phyloP scores from a whole-genome alignment of 495 filamentous ascomycete genomes.

The Trichoderma asperelloides region DNA sequence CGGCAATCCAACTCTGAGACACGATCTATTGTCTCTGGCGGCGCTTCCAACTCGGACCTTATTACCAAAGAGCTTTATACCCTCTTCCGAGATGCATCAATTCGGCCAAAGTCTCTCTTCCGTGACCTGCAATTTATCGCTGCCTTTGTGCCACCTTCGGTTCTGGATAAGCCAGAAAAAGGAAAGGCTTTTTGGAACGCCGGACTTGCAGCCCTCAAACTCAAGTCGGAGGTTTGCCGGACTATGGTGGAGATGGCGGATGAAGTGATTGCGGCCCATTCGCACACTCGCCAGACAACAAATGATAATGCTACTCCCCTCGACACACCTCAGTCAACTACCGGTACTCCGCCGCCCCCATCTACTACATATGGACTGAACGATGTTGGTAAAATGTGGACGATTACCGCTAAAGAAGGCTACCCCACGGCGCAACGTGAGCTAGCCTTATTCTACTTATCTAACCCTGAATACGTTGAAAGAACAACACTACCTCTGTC shows the following conservation, averaged over 20 bases:
- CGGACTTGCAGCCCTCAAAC: constrained; percentile 71
- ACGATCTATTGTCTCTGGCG: constrained; percentile 33
- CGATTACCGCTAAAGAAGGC: constrained; percentile 89
- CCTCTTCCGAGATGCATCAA: constrained; percentile 65
- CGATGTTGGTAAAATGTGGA: constrained; percentile 87
- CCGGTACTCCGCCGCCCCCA: constrained; percentile 23
- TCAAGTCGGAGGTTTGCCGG: constrained; percentile 83
- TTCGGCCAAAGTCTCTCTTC: constrained; percentile 86
- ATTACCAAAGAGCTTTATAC: constrained; percentile 72
- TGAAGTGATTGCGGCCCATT: constrained; percentile 56
- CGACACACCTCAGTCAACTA: constrained; percentile 4
- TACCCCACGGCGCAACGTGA: constrained; percentile 89
- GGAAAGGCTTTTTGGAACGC: constrained; percentile 96
- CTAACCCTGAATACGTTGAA: constrained; percentile 80
- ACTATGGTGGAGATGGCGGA: constrained; percentile 85
- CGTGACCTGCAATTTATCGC: constrained; percentile 94
- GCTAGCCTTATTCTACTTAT: constrained; percentile 88
- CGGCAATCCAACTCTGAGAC: constrained; percentile 28
- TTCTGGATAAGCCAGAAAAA: constrained; percentile 74
- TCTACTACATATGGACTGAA: constrained; percentile 54
- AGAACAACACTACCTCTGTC: constrained; percentile 77
- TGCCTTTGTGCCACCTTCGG: constrained; percentile 72
- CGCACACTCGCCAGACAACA: constrained; percentile 29
- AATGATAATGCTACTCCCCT: constrained; percentile 14
- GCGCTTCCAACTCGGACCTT: constrained; percentile 52